phyloP scores from a whole-genome alignment of 257 asterid species.

The Capsicum rhomboideum region DNA sequence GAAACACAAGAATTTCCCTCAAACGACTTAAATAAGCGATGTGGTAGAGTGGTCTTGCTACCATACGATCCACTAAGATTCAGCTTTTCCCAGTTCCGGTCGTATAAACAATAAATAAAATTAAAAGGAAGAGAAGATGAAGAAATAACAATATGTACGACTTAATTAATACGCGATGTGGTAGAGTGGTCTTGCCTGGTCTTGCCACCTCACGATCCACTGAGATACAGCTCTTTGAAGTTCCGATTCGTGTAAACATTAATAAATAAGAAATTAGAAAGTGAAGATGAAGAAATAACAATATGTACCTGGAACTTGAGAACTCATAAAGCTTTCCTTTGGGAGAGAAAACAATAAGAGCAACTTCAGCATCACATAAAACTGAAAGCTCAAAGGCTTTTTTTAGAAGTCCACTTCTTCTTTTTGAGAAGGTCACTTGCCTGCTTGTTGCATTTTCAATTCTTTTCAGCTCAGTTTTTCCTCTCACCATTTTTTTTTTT shows the following conservation, averaged over 20 bases:
- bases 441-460: constrained; percentile 49
- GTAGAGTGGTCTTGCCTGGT: too few relatives aligned
- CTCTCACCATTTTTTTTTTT: constrained; percentile 51
- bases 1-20: neutral
- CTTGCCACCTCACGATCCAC: too few relatives aligned
- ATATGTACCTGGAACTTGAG: constrained; percentile 43
- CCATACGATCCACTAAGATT: neutral
- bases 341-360: constrained; percentile 41
- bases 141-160: too few relatives aligned
- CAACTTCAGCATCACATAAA: constrained; percentile 62
- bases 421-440: constrained; percentile 57
- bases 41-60: neutral
- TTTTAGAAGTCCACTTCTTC: constrained; percentile 56
- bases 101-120: neutral
- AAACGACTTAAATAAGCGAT: neutral
- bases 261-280: too few relatives aligned
- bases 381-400: constrained; percentile 62
- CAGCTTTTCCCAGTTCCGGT: neutral
- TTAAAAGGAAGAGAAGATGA: neutral
- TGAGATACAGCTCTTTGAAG: too few relatives aligned
- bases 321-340: constrained; percentile 48
- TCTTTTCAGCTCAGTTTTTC: constrained; percentile 49
- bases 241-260: too few relatives aligned
- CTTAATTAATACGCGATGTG: too few relatives aligned
- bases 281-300: too few relatives aligned